A percentile compares a stretch with the other conserved stretches of the same genome.
phyloP scores from a whole-genome alignment of 768 basidiomycete species.

The Tulasnella sp. region DNA sequence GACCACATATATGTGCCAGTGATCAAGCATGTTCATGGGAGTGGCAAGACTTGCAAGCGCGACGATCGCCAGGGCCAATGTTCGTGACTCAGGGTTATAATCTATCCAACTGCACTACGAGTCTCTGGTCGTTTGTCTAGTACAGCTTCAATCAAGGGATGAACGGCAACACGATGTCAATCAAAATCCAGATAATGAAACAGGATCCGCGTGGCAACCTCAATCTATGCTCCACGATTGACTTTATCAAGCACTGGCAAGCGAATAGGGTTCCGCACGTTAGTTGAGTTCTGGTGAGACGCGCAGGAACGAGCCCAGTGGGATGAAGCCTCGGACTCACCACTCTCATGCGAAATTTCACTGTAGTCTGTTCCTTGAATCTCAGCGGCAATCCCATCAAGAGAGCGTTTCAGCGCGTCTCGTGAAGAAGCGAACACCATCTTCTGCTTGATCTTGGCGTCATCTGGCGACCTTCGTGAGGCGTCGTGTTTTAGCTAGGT shows the following conservation, averaged over 20 bases:
- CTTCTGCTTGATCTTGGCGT: conserved; percentile 77
- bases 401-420: conserved; percentile 57
- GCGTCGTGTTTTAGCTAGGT: background rate
- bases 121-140: too few species aligned
- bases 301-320: background rate
- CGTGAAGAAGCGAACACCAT: conserved; percentile 88
- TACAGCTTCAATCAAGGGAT: too few species aligned
- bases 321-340: conserved; percentile 33
- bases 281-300: too few species aligned
- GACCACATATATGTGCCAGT: too few species aligned
- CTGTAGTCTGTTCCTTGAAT: conserved; percentile 73
- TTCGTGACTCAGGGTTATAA: too few species aligned
- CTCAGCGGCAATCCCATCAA: conserved; percentile 69
- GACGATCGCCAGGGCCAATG: too few species aligned
- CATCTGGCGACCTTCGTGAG: conserved; percentile 69
- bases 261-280: too few species aligned
- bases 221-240: background rate
- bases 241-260: background rate
- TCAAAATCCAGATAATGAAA: too few species aligned
- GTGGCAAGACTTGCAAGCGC: too few species aligned
- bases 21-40: too few species aligned
- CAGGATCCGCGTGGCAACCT: background rate
- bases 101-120: too few species aligned
- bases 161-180: too few species aligned
- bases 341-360: conserved; percentile 59